A percentile compares a stretch with the other conserved stretches of the same genome.
Evolutionary conservation across 148 eudicot species (phyloP).

Genomic region (Pharnaceum exiguum): DNA sequence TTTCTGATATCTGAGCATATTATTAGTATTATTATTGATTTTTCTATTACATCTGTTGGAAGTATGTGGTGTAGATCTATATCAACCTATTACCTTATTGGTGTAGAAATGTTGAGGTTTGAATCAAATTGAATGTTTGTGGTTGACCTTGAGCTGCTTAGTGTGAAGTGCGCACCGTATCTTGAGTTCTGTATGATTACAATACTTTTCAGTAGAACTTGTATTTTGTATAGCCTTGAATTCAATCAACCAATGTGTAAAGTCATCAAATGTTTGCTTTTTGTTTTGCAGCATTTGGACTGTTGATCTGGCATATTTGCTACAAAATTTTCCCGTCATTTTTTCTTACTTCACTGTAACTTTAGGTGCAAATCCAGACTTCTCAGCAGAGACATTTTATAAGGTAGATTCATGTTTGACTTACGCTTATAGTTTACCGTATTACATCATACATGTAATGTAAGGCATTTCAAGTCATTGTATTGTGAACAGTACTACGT

Average conservation of each 20-base stretch:
- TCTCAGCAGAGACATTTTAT: constrained; percentile 78
- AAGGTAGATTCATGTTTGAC: constrained; percentile 42
- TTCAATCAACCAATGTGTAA: neutral
- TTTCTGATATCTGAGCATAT: too few relatives aligned
- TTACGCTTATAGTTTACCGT: neutral
- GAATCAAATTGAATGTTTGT: too few relatives aligned
- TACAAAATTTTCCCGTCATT: constrained; percentile 67
- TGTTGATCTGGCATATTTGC: constrained; percentile 89
- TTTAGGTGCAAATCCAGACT: constrained; percentile 89
- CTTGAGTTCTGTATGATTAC: too few relatives aligned
- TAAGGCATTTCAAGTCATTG: neutral
- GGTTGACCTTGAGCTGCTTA: too few relatives aligned
- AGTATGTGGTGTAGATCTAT: too few relatives aligned
- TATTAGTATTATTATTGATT: too few relatives aligned
- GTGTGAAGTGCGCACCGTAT: too few relatives aligned
- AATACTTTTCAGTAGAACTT: too few relatives aligned
- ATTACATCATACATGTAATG: neutral
- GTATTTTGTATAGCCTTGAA: neutral
- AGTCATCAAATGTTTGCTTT: too few relatives aligned
- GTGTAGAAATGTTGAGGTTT: too few relatives aligned
- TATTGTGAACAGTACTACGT: neutral
- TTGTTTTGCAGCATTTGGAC: constrained; percentile 87
- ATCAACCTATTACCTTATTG: too few relatives aligned
- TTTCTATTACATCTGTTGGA: too few relatives aligned
- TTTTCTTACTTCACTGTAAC: constrained; percentile 97